Base-by-base conservation (phyloP, 257 asterid genomes). In the Solanum medicagineum region DNA sequence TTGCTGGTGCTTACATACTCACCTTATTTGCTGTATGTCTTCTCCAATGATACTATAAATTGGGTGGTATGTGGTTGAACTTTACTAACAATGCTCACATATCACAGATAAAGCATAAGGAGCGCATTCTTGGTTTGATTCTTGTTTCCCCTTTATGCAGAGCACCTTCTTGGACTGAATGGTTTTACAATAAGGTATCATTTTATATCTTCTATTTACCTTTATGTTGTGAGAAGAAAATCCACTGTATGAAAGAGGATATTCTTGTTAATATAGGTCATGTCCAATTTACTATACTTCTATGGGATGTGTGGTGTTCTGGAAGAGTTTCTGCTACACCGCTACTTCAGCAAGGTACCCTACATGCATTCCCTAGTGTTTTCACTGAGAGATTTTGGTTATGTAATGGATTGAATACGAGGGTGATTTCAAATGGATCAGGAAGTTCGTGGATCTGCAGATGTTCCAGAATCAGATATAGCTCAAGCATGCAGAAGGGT, bases 401-500 rank as follows among this genome's bases (percentile, higher is more conserved):
- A 45, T 45, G 12, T 10, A 84, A 40, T 60, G 51, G 22, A 81
- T 81, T 22, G 84, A 53, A 53, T 77, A 55, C 84, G 47, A 16
- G 32, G 56, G 80, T 84, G 70, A 49, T 75, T 83, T 53, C 82
- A 74, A 68, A 81, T 89, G 84, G 84, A 88, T 83, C 91, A 95
- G 98, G 99, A 94, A 87, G 92, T 93, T 81, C 97, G 98, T 74
- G 99, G 98, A 81, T 86, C 86, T 80, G 86, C 83, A 1, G 98
- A 94, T 19, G 87, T 91, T 85, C 93, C 91, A 69, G 99, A 95
- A 86, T 94, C 97, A 17, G 99, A 94, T 87, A 95, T 95, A 81
- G 99, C 92, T 89, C 94, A 95, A 91, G 94, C 99, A 55, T 95
- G 99, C 90, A 89, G 98, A 93, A 94, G 98, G 88, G 98, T 95